Conservation (phyloP, 345 rosid genomes). For the Mallotus nudiflorus region DNA sequence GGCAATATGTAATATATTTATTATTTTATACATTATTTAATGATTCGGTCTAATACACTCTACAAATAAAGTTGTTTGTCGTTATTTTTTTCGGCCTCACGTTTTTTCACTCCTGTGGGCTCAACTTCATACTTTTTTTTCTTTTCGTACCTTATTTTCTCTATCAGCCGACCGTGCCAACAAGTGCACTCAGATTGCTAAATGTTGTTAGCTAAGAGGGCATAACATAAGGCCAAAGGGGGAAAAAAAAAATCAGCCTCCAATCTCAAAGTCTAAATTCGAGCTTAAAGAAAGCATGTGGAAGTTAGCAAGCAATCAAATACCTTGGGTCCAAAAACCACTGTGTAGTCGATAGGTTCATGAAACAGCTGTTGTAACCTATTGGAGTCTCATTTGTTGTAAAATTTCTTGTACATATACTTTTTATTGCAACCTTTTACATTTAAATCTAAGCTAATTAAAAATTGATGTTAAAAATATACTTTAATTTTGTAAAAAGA, state of each 20-base stretch:
- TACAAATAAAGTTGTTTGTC: no score
- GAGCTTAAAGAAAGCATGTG: not conserved
- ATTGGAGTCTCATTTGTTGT: not conserved
- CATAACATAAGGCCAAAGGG: not conserved
- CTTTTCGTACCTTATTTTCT: no score
- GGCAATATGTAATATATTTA: no score
- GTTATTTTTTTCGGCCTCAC: not conserved
- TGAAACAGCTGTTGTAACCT: not conserved
- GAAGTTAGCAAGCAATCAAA: no score
- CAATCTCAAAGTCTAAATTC: not conserved
- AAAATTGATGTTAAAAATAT: no score
- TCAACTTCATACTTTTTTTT: not conserved
- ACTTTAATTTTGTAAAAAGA: no score
- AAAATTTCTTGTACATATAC: not conserved
- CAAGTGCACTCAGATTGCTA: not conserved
- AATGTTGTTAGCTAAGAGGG: not conserved
- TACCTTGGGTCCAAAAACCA: slow-evolving; percentile 4
- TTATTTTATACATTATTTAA: no score
- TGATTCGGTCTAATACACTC: no score
- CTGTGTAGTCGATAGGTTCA: slow-evolving; percentile 1
- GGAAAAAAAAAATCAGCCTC: not conserved
- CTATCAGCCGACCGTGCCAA: not conserved
- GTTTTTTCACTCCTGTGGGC: not conserved
- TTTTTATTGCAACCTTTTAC: no score
- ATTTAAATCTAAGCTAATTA: no score